These are phyloP conservation scores for Bassia scoparia DNA, from an alignment of 148 eudicot species.

Conservation along the genomic window DNA sequence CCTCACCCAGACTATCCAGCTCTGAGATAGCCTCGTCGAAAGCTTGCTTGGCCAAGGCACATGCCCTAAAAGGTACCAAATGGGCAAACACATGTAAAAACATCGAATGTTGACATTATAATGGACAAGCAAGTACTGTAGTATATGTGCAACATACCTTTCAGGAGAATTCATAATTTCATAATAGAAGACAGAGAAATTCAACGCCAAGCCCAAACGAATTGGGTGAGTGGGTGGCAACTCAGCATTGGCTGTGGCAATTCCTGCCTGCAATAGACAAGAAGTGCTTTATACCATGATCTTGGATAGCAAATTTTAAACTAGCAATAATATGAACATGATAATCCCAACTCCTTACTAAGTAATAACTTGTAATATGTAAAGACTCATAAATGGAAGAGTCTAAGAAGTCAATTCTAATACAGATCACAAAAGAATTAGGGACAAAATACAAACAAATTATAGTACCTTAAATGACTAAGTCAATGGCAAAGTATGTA, in stretches of 20 bases:
- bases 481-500: too few species aligned
- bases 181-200: conserved; percentile 40
- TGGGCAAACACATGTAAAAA: neutral
- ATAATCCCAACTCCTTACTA: neutral
- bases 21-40: conserved; percentile 34
- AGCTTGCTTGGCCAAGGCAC: conserved; percentile 27
- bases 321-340: neutral
- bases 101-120: neutral
- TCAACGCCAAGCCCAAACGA: conserved; percentile 40
- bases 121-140: neutral
- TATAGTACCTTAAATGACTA: too few species aligned
- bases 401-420: too few species aligned
- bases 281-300: neutral
- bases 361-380: neutral
- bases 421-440: too few species aligned
- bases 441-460: too few species aligned
- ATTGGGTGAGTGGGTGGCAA: conserved; percentile 35
- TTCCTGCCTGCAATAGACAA: conserved; percentile 27
- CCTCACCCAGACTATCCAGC: conserved; percentile 32
- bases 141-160: conserved; percentile 20
- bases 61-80: conserved; percentile 27
- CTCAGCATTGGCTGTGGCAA: conserved; percentile 26
- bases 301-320: neutral
- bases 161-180: conserved; percentile 37
- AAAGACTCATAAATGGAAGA: too few species aligned